phyloP scores from a whole-genome alignment of 2,329 filamentous ascomycete species.

The Sporothrix pseudoabietina region DNA sequence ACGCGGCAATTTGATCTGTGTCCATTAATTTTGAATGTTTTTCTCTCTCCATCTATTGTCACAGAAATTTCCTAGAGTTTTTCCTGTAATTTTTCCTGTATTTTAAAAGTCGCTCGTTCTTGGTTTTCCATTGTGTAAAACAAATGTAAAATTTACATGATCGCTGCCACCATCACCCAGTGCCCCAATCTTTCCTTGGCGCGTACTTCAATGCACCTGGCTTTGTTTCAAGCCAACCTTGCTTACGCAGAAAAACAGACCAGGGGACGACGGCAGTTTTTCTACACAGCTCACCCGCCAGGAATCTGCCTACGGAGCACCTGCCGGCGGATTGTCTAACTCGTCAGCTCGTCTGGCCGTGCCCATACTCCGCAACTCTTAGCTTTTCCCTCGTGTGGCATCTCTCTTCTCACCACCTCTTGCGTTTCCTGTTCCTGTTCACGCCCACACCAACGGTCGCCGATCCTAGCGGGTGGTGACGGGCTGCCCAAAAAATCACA shows the following conservation, averaged over 20 bases:
- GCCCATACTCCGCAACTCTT: neutral
- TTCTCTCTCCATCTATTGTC: neutral
- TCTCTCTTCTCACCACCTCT: neutral
- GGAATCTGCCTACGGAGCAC: neutral
- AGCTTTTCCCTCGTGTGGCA: neutral
- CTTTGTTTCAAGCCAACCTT: neutral
- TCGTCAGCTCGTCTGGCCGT: slow-evolving; percentile 4
- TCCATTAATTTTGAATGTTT: neutral
- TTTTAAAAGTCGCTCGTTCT: neutral
- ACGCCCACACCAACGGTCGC: slow-evolving; percentile 2
- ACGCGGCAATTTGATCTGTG: neutral
- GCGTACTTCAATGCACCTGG: neutral
- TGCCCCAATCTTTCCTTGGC: neutral
- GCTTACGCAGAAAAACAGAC: neutral
- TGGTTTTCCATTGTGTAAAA: slow-evolving; percentile 2
- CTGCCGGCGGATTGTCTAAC: slow-evolving; percentile 23
- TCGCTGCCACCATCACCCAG: neutral
- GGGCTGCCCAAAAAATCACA: neutral
- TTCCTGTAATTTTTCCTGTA: neutral
- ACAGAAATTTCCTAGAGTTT: neutral
- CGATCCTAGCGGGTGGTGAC: slow-evolving; percentile 20
- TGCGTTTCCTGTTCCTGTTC: neutral
- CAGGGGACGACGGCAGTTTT: neutral
- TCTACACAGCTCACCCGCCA: neutral
- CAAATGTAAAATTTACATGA: slow-evolving; percentile 1